Percentiles rank a stretch among this genome's conserved stretches.
These are phyloP conservation scores for Aspergillus nomiae DNA, from an alignment of 2,329 filamentous ascomycete species.

Conservation along the genomic window DNA sequence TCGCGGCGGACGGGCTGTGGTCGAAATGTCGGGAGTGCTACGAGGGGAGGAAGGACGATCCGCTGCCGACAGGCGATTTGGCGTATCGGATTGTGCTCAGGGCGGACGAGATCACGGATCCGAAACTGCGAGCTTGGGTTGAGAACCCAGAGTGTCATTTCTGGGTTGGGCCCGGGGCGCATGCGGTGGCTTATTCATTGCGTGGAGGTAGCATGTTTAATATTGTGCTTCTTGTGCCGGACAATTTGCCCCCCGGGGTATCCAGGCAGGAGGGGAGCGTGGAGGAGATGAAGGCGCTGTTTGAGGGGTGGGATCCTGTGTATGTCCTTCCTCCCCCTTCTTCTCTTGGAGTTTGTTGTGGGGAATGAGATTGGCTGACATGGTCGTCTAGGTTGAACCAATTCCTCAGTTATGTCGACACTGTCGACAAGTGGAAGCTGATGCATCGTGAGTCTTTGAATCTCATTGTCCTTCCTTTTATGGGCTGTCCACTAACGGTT, in stretches of 20 bases:
- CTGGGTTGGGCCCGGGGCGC: constrained; percentile 65
- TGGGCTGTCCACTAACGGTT: background rate
- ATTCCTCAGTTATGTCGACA: constrained; percentile 55
- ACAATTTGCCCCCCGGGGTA: constrained; percentile 60
- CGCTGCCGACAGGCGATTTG: constrained; percentile 63
- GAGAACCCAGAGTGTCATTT: constrained; percentile 57
- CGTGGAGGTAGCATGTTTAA: constrained; percentile 63
- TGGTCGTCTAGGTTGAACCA: constrained; percentile 30
- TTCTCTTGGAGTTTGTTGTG: background rate
- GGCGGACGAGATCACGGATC: constrained; percentile 55
- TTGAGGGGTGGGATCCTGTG: constrained; percentile 65
- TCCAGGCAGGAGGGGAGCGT: constrained; percentile 55
- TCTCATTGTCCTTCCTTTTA: too few relatives aligned
- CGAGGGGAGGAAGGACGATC: constrained; percentile 49
- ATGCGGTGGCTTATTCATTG: constrained; percentile 63
- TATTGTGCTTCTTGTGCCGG: constrained; percentile 66
- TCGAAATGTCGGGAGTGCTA: constrained; percentile 57
- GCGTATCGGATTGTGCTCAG: constrained; percentile 64
- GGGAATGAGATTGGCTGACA: background rate
- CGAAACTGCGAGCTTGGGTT: constrained; percentile 56
- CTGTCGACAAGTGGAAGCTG: constrained; percentile 70
- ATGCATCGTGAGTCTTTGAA: constrained; percentile 45
- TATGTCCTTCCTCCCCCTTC: constrained; percentile 15
- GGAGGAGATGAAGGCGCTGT: constrained; percentile 63
- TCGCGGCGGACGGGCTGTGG: constrained; percentile 68